Conservation (phyloP, 75 land plant genomes). For the Sequoia sempervirens region DNA sequence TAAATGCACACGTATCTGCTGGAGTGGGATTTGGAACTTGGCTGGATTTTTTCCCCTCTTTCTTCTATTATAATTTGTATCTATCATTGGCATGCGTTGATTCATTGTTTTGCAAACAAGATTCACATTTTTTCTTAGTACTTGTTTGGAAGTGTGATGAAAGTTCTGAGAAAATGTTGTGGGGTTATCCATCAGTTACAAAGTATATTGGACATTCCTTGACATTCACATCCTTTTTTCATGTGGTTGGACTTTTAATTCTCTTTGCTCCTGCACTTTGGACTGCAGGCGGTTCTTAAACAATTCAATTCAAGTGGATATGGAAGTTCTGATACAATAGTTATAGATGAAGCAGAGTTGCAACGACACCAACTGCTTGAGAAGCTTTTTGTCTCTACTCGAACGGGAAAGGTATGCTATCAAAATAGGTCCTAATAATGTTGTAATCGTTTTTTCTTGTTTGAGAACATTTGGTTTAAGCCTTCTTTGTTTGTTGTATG, state of each 20-base stretch:
- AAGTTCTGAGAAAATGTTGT: not conserved
- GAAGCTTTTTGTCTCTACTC: slow-evolving; percentile 76
- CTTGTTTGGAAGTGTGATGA: not conserved
- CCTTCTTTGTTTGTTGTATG: not conserved
- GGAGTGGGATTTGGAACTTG: not conserved
- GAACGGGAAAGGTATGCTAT: slow-evolving; percentile 57
- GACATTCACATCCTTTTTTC: not conserved
- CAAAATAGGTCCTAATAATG: not conserved
- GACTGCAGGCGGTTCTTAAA: slow-evolving; percentile 63
- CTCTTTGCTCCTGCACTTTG: not conserved
- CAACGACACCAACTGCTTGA: slow-evolving; percentile 86
- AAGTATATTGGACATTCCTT: not conserved
- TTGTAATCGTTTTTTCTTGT: not conserved
- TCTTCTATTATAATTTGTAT: not conserved
- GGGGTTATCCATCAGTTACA: not conserved
- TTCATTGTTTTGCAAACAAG: not conserved
- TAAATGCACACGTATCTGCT: not conserved
- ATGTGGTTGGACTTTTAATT: not conserved
- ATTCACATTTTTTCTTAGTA: not conserved
- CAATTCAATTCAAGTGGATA: slow-evolving; percentile 59
- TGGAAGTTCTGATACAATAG: slow-evolving; percentile 63
- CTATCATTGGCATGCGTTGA: not conserved
- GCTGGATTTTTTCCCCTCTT: not conserved
- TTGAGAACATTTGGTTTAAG: not conserved
- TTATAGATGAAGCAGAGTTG: slow-evolving; percentile 83